Evolutionary conservation across 169 alveolate species (phyloP), one percentile per base, ranked within the genome.

Genomic region (Cryptosporidium viatorum): DNA sequence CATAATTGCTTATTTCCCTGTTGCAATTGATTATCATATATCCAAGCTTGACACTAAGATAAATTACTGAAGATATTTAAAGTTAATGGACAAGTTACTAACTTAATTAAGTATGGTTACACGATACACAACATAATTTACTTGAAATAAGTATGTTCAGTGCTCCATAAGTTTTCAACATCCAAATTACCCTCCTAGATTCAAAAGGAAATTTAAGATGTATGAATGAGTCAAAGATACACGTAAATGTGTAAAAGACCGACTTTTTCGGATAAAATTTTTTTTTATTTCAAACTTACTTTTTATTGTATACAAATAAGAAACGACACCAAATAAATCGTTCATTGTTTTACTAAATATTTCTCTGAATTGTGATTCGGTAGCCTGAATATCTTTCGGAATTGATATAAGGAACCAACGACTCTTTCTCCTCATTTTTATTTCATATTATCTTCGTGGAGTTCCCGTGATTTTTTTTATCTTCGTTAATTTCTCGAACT

Each of bases 381-480:
- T 67, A 0, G 18, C 26, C 4, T 39, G n/a, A 41, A 23, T 43
- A 33, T 80, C 89, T 29, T 65, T 80, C 16, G 75, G 73, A 12
- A 80, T 59, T 43, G 89, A 80, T 21, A 80, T 52, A 4, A 80
- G 52, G 39, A 80, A 80, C 89, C 89, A 80, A 29, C 89, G 73
- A 6, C 70, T 80, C 68, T 80, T 80, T 65, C 52, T 80, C 65
- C 89, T 80, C 89, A 80, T 80, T 43, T 74, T 43, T 41, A 10
- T 35, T 35, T 35, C 26, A 6, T 35, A 65, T n/a, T 65, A 31
- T 29, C 5, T 65, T 65, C 33, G n/a, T 14, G 29, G 18, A 14
- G 21, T 21, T 1, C 41, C 55, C 5, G n/a, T 12, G 12, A 14
- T 16, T 55, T 26, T 0, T 5, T 55, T 55, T 26, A 21, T 52